Conservation (phyloP, 1,284 basidiomycete genomes). For the Termitomyces sp. region DNA sequence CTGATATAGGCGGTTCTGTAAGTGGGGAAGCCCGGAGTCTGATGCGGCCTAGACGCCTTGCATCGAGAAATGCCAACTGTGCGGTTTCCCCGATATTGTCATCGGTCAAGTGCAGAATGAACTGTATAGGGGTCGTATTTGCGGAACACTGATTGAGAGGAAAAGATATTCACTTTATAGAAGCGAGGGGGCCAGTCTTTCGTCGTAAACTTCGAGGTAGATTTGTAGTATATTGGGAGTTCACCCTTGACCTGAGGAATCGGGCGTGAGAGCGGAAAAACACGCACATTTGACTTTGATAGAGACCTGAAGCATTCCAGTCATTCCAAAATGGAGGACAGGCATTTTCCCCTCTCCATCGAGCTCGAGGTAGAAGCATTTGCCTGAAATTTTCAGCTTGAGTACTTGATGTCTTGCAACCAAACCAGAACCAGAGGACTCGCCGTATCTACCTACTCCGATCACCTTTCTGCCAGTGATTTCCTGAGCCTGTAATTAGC, state of each 20-base stretch:
- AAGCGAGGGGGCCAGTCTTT: constrained; percentile 76
- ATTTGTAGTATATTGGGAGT: constrained; percentile 59
- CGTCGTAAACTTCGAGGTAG: constrained; percentile 41
- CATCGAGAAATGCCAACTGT: constrained; percentile 62
- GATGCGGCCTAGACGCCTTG: constrained; percentile 70
- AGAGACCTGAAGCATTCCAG: constrained; percentile 69
- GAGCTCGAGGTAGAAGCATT: constrained; percentile 72
- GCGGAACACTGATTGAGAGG: background rate
- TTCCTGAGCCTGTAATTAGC: constrained; percentile 45
- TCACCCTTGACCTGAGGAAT: constrained; percentile 56
- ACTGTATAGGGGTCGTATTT: constrained; percentile 35
- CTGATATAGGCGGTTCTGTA: constrained; percentile 63
- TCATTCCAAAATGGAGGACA: constrained; percentile 82
- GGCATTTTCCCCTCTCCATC: constrained; percentile 60
- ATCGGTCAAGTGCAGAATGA: constrained; percentile 51
- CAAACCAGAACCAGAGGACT: background rate
- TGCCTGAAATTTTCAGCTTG: constrained; percentile 42
- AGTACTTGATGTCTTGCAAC: background rate
- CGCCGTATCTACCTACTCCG: constrained; percentile 62
- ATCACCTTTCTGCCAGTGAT: constrained; percentile 55
- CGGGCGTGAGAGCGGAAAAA: constrained; percentile 6
- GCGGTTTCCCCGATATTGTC: constrained; percentile 24
- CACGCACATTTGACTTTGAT: background rate
- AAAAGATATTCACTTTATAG: constrained; percentile 47
- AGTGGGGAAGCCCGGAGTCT: constrained; percentile 58